Evolutionary conservation across 2,329 filamentous ascomycete genomes (phyloP).

Genomic region (Aaosphaeria pasadenensis): DNA sequence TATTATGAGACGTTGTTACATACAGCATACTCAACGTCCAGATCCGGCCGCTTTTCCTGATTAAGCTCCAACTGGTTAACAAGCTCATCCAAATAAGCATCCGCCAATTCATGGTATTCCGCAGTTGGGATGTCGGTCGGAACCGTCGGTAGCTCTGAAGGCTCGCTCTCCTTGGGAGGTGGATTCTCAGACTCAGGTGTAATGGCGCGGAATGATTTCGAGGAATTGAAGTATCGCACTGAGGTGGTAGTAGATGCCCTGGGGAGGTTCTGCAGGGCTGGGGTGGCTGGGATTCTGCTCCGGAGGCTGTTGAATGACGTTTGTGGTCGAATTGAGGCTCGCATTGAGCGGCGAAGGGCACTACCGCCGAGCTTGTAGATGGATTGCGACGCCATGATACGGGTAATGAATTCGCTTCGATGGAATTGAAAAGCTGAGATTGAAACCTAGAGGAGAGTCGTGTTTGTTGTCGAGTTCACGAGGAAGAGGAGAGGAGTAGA

Average conservation of each 20-base stretch:
- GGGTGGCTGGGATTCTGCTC: background rate
- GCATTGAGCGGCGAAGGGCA: conserved; percentile 19
- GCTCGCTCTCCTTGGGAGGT: conserved; percentile 32
- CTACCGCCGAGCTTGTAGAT: conserved; percentile 17
- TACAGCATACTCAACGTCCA: conserved; percentile 90
- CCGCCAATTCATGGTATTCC: conserved; percentile 75
- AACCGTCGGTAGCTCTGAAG: conserved; percentile 40
- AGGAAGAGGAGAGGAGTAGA: background rate
- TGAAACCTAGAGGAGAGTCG: background rate
- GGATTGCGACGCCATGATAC: conserved; percentile 17
- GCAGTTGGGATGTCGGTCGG: conserved; percentile 65
- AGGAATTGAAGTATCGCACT: conserved; percentile 24
- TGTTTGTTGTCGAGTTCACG: background rate
- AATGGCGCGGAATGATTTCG: conserved; percentile 29
- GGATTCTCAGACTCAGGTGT: conserved; percentile 46
- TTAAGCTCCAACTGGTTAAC: conserved; percentile 64
- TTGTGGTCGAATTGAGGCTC: conserved; percentile 9
- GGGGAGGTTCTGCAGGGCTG: conserved; percentile 9
- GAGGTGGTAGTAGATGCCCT: conserved; percentile 4
- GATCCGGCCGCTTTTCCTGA: conserved; percentile 68
- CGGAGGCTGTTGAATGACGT: background rate
- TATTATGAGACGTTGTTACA: conserved; percentile 28
- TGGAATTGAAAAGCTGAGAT: background rate
- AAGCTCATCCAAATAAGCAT: conserved; percentile 67
- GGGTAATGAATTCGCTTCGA: background rate